Conservation (phyloP, 805 yeast species). For the Saccharomycopsis oosterbeekiorum region DNA sequence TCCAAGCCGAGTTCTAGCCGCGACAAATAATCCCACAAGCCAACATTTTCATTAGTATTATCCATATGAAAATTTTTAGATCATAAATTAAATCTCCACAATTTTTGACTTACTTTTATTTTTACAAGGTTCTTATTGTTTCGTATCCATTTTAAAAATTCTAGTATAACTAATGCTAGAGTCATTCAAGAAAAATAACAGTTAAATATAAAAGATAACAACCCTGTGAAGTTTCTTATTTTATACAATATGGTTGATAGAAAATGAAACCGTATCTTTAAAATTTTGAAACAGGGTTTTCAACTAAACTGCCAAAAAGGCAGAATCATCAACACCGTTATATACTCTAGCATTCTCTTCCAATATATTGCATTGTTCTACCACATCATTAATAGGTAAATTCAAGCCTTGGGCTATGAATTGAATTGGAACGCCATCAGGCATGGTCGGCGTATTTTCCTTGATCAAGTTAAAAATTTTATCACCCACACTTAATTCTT, state of each 20-base stretch:
- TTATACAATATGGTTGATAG: not conserved
- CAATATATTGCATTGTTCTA: slow-evolving; percentile 40
- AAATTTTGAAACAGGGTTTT: not conserved
- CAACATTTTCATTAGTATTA: no score
- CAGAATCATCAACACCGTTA: slow-evolving; percentile 58
- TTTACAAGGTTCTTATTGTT: no score
- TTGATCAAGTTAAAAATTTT: slow-evolving; percentile 39
- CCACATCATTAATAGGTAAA: slow-evolving; percentile 39
- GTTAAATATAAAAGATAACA: no score
- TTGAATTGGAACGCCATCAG: slow-evolving; percentile 66
- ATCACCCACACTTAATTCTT: slow-evolving; percentile 30
- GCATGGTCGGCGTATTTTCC: slow-evolving; percentile 46
- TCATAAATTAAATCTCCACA: no score
- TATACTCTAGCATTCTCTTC: slow-evolving; percentile 62
- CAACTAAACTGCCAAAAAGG: slow-evolving; percentile 40
- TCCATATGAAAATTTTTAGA: no score
- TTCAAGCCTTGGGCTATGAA: slow-evolving; percentile 49
- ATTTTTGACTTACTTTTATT: no score
- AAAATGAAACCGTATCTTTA: not conserved
- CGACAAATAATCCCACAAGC: no score
- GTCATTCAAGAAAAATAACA: no score
- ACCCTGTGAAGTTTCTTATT: no score
- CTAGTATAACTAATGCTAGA: no score
- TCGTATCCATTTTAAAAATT: no score
- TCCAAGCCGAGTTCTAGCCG: no score